These are phyloP conservation scores for Naganishia onofrii DNA, from an alignment of 768 basidiomycete species.

Conservation along the genomic window DNA sequence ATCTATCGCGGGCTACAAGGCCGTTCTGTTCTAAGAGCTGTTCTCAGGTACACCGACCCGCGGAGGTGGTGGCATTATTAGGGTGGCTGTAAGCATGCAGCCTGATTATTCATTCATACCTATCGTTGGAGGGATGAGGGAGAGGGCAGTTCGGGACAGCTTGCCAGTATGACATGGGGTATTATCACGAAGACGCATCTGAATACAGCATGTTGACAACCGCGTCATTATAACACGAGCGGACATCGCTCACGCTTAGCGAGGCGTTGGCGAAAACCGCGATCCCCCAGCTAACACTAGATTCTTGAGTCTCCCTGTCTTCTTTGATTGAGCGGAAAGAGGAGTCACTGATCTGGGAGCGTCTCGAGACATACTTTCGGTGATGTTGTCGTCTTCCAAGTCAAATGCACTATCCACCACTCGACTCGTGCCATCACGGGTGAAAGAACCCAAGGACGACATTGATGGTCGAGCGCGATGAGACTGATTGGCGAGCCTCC, in stretches of 20 bases:
- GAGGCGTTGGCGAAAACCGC: constrained; percentile 14
- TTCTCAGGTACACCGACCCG: no score
- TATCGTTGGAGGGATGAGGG: no score
- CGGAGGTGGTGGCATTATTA: no score
- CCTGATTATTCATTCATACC: no score
- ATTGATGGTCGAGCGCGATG: constrained; percentile 25
- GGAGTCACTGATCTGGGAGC: constrained; percentile 5
- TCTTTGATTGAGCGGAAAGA: neutral
- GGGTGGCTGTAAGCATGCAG: no score
- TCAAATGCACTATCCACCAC: constrained; percentile 20
- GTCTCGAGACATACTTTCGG: constrained; percentile 10
- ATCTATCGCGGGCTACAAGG: no score
- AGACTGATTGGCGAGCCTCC: neutral
- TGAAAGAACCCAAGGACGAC: constrained; percentile 23
- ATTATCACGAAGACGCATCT: neutral
- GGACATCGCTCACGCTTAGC: neutral
- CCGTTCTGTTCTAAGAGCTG: no score
- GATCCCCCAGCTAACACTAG: constrained; percentile 9
- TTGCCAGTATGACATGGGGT: no score
- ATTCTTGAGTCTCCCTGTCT: constrained; percentile 22
- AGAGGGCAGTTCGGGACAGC: no score
- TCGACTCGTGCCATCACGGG: neutral
- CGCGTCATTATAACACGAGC: neutral
- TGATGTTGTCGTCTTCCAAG: constrained; percentile 22
- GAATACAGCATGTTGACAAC: neutral